Evolutionary conservation across 805 yeast genomes (phyloP), one percentile per base, ranked within the genome.

Genomic region (Candida insectalens): DNA sequence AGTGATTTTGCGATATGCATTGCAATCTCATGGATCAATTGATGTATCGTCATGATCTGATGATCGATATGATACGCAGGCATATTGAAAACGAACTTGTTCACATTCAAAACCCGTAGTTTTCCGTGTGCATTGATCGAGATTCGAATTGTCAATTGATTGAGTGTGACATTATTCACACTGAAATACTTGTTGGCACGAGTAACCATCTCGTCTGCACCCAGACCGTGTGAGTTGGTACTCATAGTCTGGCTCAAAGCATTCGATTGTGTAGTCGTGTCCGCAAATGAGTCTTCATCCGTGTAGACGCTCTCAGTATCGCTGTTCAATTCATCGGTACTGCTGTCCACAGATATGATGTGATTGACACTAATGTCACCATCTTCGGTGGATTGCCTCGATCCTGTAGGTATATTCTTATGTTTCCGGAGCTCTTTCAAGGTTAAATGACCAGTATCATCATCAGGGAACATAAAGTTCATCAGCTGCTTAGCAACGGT

Each of bases 61-160:
- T 80, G 75, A 23, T 55, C 47, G 46, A 80, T 72, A 33, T 59
- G 54, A 33, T 83, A 55, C 3, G 59, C 59, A 3, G 96, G 96
- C 33, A 88, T 55, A 7, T 62, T 63, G 36, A 89, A 62, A 5
- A 65, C 67, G 43, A 89, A 76, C 43, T 82, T 73, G 34, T 83
- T 81, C 6, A 89, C 84, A 49, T 88, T 85, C 26, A 83, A 69
- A 36, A 89, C 58, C 43, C 79, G 73, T 45, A 71, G 62, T 19
- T 73, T 64, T 10, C 87, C 83, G 12, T 74, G 74, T 6, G 92
- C 94, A 51, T 75, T 74, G 57, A 83, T 83, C 32, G 94, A 81
- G 18, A 87, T 67, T 34, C 76, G 66, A 12, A 88, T 50, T n/a
- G 60, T 50, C 25, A 73, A 63, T n/a, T 66, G 53, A 23, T 66